Conservation (phyloP, 1,284 basidiomycete species). For the Apiotrichum akiyoshidainum region DNA sequence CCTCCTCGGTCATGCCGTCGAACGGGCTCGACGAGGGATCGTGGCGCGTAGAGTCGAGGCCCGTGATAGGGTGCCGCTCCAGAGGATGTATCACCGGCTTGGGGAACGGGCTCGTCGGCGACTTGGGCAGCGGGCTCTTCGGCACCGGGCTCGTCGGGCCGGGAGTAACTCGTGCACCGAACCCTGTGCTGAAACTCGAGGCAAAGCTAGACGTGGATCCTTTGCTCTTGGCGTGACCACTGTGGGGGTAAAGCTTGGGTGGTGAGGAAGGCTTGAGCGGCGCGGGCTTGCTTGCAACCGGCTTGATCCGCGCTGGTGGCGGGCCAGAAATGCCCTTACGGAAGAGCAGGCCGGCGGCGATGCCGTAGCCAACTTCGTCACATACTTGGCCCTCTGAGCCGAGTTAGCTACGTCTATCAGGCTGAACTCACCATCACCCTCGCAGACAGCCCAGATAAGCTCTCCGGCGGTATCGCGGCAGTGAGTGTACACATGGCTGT, state of each 20-base stretch:
- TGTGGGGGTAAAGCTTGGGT: background rate
- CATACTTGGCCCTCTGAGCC: slow-evolving; percentile 63
- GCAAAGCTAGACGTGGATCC: background rate
- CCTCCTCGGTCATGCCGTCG: slow-evolving; percentile 77
- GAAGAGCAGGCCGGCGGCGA: slow-evolving; percentile 86
- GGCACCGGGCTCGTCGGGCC: background rate
- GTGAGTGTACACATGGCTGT: slow-evolving; percentile 65
- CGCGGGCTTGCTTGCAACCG: slow-evolving; percentile 46
- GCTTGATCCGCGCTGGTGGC: slow-evolving; percentile 49
- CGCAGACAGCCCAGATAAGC: slow-evolving; percentile 74
- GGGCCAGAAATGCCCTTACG: slow-evolving; percentile 75
- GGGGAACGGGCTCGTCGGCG: background rate
- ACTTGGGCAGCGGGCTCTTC: too few species aligned
- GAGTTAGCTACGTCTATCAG: background rate
- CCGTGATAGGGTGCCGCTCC: slow-evolving; percentile 76
- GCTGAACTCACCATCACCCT: slow-evolving; percentile 65
- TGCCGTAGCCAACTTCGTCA: slow-evolving; percentile 80
- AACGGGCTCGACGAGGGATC: slow-evolving; percentile 34
- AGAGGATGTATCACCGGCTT: background rate
- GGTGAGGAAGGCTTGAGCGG: background rate
- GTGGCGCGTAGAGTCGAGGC: slow-evolving; percentile 52
- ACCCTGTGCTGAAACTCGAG: background rate
- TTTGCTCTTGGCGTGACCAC: background rate
- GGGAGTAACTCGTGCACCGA: too few species aligned
- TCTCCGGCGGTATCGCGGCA: slow-evolving; percentile 77